These are phyloP conservation scores for Saccharomyces hybrid DNA, from an alignment of 1,139 yeast genomes.

Conservation along the genomic window DNA sequence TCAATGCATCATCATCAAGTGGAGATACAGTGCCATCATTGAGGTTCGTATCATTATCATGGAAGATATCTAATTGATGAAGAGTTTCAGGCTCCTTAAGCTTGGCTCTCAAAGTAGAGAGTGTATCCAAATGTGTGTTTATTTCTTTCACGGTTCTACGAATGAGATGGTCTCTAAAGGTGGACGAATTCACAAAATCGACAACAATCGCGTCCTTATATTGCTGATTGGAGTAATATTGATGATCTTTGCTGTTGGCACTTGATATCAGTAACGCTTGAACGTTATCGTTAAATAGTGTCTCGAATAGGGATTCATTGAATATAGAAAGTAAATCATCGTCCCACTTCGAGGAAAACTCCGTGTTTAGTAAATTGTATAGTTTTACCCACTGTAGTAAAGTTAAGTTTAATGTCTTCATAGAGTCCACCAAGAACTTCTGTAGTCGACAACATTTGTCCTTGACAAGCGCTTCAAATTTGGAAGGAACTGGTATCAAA, in stretches of 20 bases:
- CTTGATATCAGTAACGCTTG: constrained; percentile 7
- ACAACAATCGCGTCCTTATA: constrained; percentile 4
- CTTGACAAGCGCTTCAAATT: background rate
- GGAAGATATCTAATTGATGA: background rate
- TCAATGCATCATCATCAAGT: background rate
- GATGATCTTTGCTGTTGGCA: background rate
- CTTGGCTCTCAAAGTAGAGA: background rate
- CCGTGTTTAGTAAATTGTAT: constrained; percentile 6
- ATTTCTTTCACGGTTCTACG: background rate
- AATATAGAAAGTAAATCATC: constrained; percentile 1
- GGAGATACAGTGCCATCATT: background rate
- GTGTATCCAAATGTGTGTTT: background rate
- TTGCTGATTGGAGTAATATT: background rate
- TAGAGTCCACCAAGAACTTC: constrained; percentile 2
- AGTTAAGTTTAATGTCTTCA: constrained; percentile 4
- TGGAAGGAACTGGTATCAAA: background rate
- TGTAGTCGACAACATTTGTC: constrained; percentile 4
- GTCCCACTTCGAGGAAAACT: constrained; percentile 7
- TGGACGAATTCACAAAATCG: constrained; percentile 6
- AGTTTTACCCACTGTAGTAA: constrained; percentile 11
- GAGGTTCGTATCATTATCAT: background rate
- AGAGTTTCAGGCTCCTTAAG: background rate
- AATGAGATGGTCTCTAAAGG: constrained; percentile 9
- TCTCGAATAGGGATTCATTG: constrained; percentile 8
- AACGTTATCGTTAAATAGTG: constrained; percentile 10